Evolutionary conservation across 176 grass and related monocot species (phyloP), one percentile per base, ranked within the genome.

Genomic region (Aegilops speltoides): DNA sequence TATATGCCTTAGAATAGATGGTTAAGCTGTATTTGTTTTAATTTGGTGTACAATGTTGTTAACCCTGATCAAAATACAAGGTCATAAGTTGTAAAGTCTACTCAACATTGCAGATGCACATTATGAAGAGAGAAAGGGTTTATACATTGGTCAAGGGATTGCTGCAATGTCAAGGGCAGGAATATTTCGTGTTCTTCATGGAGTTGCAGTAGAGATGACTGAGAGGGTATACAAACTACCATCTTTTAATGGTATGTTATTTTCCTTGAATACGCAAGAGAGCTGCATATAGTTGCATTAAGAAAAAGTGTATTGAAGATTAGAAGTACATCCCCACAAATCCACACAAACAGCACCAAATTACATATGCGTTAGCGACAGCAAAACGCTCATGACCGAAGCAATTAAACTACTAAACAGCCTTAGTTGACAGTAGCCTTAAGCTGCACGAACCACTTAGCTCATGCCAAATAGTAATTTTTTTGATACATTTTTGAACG

Each of bases 151-250:
- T 60, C 86, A 94, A 94, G 96, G 93, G 6, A 83, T 64, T 10
- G 78, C 93, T 79, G 88, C 81, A 79, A 89, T 98, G 93, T 98
- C 96, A 79, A 95, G 96, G 78, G 73, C 93, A 82, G 86, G 91
- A 32, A 94, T 98, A 83, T 98, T 98, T 72, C 91, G 93, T 83
- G 93, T 93, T 92, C 64, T 78, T 87, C 85, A 96, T 91, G 96
- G 96, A 78, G 57, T 94, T 68, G 96, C 93, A 66, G 89, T 98
- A 63, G 91, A 96, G 72, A 98, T 98, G 96, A 94, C 77, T 43
- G 79, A 94, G 45, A 88, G 92, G 88, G 91, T 94, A 76, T 98
- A 98, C 66, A 78, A 87, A 40, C 93, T 98, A 48, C 96, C 96
- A 74, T 98, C 96, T 76, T 98, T 98, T 83, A 92, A 95, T 85